Percentiles rank a stretch among this genome's conserved stretches.
These are phyloP conservation scores for Suillus subalutaceus DNA, from an alignment of 768 basidiomycete species.

Conservation along the genomic window DNA sequence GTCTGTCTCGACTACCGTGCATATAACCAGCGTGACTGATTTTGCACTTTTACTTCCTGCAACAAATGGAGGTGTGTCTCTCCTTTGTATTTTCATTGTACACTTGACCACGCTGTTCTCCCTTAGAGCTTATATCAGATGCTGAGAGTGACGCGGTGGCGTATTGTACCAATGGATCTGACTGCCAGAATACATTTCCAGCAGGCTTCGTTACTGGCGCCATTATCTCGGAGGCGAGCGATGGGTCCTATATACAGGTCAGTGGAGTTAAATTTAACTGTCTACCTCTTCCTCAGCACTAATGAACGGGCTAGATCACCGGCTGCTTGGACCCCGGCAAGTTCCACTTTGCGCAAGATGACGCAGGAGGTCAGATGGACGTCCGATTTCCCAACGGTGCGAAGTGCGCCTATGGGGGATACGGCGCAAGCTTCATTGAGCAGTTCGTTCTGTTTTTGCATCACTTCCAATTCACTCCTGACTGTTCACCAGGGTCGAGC, in stretches of 20 bases:
- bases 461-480: not conserved
- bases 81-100: constrained; percentile 2
- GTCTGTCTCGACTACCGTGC: constrained; percentile 39
- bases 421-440: constrained; percentile 54
- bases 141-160: constrained; percentile 40
- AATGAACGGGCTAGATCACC: constrained; percentile 34
- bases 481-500: constrained; percentile 43
- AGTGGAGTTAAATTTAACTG: constrained; percentile 4
- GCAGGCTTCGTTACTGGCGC: constrained; percentile 43
- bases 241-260: constrained; percentile 45
- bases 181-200: constrained; percentile 34
- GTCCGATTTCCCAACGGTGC: constrained; percentile 56
- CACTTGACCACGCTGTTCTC: not conserved
- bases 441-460: constrained; percentile 35
- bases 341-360: constrained; percentile 36
- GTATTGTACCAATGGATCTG: constrained; percentile 38
- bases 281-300: not conserved
- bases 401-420: constrained; percentile 53
- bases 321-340: constrained; percentile 38
- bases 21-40: constrained; percentile 27
- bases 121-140: constrained; percentile 40
- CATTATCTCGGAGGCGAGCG: constrained; percentile 32
- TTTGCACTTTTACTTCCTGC: constrained; percentile 42
- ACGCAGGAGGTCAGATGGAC: constrained; percentile 54
- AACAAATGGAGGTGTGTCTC: constrained; percentile 33